phyloP scores from a whole-genome alignment of 2,329 filamentous ascomycete species.

The Penicillium sp. region DNA sequence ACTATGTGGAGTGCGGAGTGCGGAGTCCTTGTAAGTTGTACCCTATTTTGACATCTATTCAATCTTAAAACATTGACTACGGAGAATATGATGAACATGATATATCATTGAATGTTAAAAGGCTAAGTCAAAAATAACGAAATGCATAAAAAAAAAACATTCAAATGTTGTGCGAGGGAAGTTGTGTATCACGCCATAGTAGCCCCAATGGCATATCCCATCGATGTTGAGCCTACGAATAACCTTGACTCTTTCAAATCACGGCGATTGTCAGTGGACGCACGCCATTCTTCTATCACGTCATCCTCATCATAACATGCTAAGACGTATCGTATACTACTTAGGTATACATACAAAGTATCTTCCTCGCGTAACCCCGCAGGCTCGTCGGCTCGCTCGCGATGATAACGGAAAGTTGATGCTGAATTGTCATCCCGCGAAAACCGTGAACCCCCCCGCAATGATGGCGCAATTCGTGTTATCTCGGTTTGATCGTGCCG shows the following conservation, averaged over 20 bases:
- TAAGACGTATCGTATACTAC: too few relatives aligned
- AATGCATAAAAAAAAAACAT: background rate
- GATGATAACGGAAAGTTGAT: background rate
- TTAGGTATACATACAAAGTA: too few relatives aligned
- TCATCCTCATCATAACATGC: conserved; percentile 8
- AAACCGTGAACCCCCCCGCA: conserved; percentile 19
- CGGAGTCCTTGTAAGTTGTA: too few relatives aligned
- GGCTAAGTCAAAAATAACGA: background rate
- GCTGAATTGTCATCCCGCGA: background rate
- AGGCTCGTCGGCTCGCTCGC: conserved; percentile 5
- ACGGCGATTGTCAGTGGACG: background rate
- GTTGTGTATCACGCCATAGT: background rate
- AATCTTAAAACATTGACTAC: background rate
- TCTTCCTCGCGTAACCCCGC: background rate
- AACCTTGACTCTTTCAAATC: background rate
- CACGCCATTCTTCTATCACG: conserved; percentile 9
- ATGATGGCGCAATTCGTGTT: conserved; percentile 15
- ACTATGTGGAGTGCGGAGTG: background rate
- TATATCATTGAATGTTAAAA: background rate
- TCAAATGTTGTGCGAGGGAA: background rate
- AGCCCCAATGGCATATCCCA: too few relatives aligned
- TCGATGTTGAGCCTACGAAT: too few relatives aligned
- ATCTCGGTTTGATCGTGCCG: conserved; percentile 8
- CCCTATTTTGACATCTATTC: background rate
- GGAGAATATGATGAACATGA: background rate